Evolutionary conservation across 176 grass and related monocot genomes (phyloP), one percentile per base, ranked within the genome.

Genomic region (Aechmea fasciata): DNA sequence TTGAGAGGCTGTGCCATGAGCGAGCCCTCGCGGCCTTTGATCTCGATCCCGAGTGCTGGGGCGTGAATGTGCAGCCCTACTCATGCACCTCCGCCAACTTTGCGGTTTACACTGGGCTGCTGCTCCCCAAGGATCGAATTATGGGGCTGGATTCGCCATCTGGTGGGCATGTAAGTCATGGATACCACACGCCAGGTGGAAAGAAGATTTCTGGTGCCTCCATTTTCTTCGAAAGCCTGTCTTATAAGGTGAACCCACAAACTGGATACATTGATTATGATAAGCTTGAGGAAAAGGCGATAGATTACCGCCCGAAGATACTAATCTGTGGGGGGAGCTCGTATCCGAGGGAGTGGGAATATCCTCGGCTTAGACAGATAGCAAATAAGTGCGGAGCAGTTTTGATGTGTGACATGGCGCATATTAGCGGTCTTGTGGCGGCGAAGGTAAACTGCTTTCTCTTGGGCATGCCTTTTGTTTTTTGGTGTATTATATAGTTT

Each of bases 81-180:
- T 91, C 85, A 14, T 84, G 82, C 19, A 83, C 82, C 57, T 82
- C 85, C 0, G 85, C 89, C 0, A 88, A 92, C 77, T 83, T 92
- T 50, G 85, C 85, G 1, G 82, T 87, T 22, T 92, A 88, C 64
- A 92, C 89, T 12, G 82, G 79, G 11, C 74, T 88, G 23, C 70
- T 92, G 23, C 69, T 85, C 11, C 85, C 89, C 1, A 84, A 92
- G 50, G 89, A 92, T 54, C 74, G 82, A 7, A 92, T 92, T 52
- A 92, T 92, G 89, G 89, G 85, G 13, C 75, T 92, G 51, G 85
- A 92, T 85, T 82, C 83, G n/a, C 89, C 85, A 47, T 88, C 85
- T 11, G 82, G 85, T 23, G 89, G 89, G 26, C 89, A 92, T 69
- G 82, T 92, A 26, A 88, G 79, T 18, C 89, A 92, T 62, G 85